phyloP scores from a whole-genome alignment of 129 eudicot species.

The Centrapalus pauciflorus region DNA sequence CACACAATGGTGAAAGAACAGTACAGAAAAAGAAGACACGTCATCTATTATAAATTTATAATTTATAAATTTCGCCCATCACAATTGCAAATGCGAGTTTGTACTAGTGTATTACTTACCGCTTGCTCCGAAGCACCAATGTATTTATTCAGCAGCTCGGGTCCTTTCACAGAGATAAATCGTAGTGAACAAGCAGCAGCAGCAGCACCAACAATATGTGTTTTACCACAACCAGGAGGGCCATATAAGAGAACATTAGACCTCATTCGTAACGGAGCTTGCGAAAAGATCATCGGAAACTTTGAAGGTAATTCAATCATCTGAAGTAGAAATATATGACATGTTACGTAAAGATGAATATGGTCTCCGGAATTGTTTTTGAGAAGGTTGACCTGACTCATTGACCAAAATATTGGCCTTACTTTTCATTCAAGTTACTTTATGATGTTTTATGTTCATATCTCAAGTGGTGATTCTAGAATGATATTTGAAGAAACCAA shows the following conservation, averaged over 20 bases:
- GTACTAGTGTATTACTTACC: slow-evolving; percentile 43
- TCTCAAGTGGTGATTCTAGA: not conserved
- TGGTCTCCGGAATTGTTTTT: slow-evolving; percentile 1
- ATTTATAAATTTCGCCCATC: not conserved
- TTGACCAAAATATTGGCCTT: not conserved
- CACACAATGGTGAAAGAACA: no score
- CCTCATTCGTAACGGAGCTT: slow-evolving; percentile 85
- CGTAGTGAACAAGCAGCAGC: slow-evolving; percentile 96
- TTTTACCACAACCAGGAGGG: slow-evolving; percentile 99
- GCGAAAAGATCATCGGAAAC: slow-evolving; percentile 72
- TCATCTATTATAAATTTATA: not conserved
- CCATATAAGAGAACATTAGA: slow-evolving; percentile 95
- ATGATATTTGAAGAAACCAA: not conserved
- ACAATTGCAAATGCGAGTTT: not conserved
- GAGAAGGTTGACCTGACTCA: not conserved
- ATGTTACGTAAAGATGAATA: not conserved
- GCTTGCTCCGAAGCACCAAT: slow-evolving; percentile 99
- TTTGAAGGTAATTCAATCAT: slow-evolving; percentile 97
- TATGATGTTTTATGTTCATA: not conserved
- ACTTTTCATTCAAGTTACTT: not conserved
- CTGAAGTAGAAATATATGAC: slow-evolving; percentile 27
- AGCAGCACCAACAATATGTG: slow-evolving; percentile 99
- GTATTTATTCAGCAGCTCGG: slow-evolving; percentile 90
- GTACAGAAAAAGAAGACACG: not conserved
- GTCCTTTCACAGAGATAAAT: slow-evolving; percentile 93